Evolutionary conservation across 2,329 filamentous ascomycete genomes (phyloP).

Genomic region (Geosmithia flava): DNA sequence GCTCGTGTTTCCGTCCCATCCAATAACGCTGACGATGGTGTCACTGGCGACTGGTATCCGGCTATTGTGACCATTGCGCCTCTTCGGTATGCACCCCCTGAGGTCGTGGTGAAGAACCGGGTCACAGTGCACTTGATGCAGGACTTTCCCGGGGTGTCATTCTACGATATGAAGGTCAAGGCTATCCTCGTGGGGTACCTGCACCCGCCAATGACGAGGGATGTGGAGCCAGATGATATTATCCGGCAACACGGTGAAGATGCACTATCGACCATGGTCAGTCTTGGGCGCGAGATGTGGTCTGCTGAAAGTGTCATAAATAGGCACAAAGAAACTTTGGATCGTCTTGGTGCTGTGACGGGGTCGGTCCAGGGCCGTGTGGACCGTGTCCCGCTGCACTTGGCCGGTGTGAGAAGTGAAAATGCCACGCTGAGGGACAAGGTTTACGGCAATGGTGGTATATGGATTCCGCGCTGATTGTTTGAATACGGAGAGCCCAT

Average conservation of each 20-base stretch:
- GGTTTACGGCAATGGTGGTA: constrained; percentile 32
- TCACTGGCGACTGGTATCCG: constrained; percentile 41
- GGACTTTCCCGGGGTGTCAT: constrained; percentile 29
- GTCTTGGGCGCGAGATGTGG: constrained; percentile 34
- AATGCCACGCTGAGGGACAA: constrained; percentile 33
- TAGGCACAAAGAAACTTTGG: constrained; percentile 27
- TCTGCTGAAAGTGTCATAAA: constrained; percentile 22
- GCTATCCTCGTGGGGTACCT: constrained; percentile 50
- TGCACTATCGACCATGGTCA: constrained; percentile 28
- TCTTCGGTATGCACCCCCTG: constrained; percentile 28
- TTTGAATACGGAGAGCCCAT: constrained; percentile 1
- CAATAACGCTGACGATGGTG: constrained; percentile 13
- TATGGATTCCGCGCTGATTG: constrained; percentile 26
- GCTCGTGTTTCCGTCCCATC: constrained; percentile 26
- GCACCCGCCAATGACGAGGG: constrained; percentile 16
- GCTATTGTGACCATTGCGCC: constrained; percentile 45
- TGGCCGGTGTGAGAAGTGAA: constrained; percentile 42
- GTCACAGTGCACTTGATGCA: constrained; percentile 41
- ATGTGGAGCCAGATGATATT: constrained; percentile 8
- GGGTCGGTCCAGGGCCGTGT: constrained; percentile 38
- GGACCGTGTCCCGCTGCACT: constrained; percentile 46
- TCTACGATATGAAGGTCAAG: constrained; percentile 32
- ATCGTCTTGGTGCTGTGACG: constrained; percentile 34
- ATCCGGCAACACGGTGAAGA: constrained; percentile 23
- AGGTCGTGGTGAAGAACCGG: constrained; percentile 34